Conservation (phyloP, 192 early-diverging fungal genomes). For the Coemansia sp. region DNA sequence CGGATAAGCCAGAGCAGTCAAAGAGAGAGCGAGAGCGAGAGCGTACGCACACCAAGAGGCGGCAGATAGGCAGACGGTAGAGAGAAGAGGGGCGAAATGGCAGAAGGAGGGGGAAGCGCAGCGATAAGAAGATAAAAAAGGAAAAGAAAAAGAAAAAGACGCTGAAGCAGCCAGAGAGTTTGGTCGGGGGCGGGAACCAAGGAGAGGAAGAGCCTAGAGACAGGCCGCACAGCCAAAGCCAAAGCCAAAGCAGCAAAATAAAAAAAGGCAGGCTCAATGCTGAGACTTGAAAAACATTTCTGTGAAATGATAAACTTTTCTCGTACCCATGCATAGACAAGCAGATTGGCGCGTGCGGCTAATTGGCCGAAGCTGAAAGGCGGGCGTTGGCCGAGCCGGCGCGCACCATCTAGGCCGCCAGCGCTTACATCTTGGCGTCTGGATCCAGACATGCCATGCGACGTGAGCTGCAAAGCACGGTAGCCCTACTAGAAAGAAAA, state of each 20-base stretch:
- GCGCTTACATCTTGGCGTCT: not conserved
- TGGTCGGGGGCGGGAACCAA: not conserved
- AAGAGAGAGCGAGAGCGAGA: not conserved
- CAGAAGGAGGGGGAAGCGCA: not conserved
- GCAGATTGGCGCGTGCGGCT: not conserved
- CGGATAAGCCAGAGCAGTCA: not conserved
- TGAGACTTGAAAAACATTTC: too few species aligned
- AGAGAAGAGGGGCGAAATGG: constrained; percentile 4
- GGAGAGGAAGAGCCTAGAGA: not conserved
- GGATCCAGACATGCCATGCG: not conserved
- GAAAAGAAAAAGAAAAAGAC: not conserved
- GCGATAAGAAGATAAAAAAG: not conserved
- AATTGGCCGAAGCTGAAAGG: not conserved
- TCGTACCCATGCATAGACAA: too few species aligned
- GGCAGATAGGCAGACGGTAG: not conserved
- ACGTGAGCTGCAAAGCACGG: too few species aligned
- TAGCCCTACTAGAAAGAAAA: too few species aligned
- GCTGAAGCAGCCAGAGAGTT: not conserved
- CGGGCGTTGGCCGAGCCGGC: not conserved
- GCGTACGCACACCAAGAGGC: not conserved
- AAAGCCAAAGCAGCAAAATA: not conserved
- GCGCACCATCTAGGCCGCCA: too few species aligned
- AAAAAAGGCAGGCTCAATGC: too few species aligned
- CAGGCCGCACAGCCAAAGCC: not conserved
- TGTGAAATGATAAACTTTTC: too few species aligned